phyloP scores from a whole-genome alignment of 176 grass and related monocot species.

The Zoysia japonica region DNA sequence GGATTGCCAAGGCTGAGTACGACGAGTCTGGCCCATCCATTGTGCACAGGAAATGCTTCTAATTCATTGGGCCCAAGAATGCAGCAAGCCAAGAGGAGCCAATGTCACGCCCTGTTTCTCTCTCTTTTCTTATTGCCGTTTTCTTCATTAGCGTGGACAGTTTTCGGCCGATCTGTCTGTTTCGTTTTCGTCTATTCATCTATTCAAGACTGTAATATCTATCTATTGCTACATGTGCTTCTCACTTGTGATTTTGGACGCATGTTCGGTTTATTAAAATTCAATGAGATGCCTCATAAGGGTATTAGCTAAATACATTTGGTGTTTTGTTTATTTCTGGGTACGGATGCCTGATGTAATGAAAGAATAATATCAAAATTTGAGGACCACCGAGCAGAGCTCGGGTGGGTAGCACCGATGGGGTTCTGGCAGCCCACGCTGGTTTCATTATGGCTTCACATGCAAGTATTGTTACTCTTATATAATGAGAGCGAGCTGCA shows the following conservation, averaged over 20 bases:
- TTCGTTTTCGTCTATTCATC: slow-evolving; percentile 43
- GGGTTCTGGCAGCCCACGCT: too few relatives aligned
- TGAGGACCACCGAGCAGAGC: background rate
- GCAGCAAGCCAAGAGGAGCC: slow-evolving; percentile 59
- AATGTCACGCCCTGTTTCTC: slow-evolving; percentile 36
- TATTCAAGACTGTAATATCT: slow-evolving; percentile 51
- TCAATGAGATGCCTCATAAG: slow-evolving; percentile 60
- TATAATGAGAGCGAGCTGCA: background rate
- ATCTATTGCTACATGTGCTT: slow-evolving; percentile 51
- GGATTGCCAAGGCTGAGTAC: slow-evolving; percentile 95
- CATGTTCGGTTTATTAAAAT: slow-evolving; percentile 61
- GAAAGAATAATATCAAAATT: slow-evolving; percentile 48
- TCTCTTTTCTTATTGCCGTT: slow-evolving; percentile 44
- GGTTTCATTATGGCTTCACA: too few relatives aligned
- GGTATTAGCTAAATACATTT: slow-evolving; percentile 47
- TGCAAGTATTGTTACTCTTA: too few relatives aligned
- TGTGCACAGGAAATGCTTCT: slow-evolving; percentile 98
- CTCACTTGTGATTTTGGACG: slow-evolving; percentile 66
- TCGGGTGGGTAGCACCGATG: too few relatives aligned
- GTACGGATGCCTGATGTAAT: slow-evolving; percentile 34
- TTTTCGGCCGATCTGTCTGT: slow-evolving; percentile 45
- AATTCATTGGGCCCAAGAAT: slow-evolving; percentile 44
- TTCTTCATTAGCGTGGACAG: slow-evolving; percentile 65
- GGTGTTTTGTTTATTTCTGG: slow-evolving; percentile 38
- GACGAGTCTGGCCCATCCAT: slow-evolving; percentile 92